Percentiles rank a stretch among this genome's conserved stretches.
These are phyloP conservation scores for Clonostachys rhizophaga DNA, from an alignment of 2,329 filamentous ascomycete genomes.

Conservation along the genomic window DNA sequence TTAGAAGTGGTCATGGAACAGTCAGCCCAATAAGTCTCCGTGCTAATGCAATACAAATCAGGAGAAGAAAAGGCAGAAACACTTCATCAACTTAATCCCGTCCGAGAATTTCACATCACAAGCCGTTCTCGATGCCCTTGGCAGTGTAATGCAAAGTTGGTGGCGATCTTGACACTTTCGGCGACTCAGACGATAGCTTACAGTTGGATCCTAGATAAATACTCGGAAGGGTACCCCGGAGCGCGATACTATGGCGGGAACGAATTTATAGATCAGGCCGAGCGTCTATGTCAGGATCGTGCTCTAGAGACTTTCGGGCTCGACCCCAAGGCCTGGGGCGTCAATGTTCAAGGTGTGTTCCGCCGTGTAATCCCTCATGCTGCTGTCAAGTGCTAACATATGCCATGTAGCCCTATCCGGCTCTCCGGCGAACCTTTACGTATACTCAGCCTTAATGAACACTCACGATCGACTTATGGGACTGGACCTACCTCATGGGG, in stretches of 20 bases:
- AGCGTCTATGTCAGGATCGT: slow-evolving; percentile 84
- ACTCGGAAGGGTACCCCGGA: slow-evolving; percentile 96
- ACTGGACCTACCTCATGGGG: slow-evolving; percentile 91
- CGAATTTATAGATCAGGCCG: slow-evolving; percentile 89
- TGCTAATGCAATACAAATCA: background rate
- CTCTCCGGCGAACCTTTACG: slow-evolving; percentile 75
- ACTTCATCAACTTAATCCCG: slow-evolving; percentile 96
- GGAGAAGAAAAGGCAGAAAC: slow-evolving; percentile 95
- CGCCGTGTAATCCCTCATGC: background rate
- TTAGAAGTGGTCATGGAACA: slow-evolving; percentile 27
- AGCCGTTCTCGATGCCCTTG: slow-evolving; percentile 84
- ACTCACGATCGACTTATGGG: slow-evolving; percentile 96
- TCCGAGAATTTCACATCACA: slow-evolving; percentile 96
- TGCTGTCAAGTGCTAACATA: background rate
- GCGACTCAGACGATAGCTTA: background rate
- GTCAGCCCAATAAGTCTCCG: background rate
- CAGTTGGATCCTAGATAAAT: slow-evolving; percentile 64
- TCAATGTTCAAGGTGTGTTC: slow-evolving; percentile 81
- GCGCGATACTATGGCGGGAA: slow-evolving; percentile 97
- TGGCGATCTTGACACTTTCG: background rate
- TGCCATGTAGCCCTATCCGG: slow-evolving; percentile 65
- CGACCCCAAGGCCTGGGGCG: slow-evolving; percentile 84
- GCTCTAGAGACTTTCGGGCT: slow-evolving; percentile 85
- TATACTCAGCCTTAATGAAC: slow-evolving; percentile 89
- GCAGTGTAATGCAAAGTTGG: slow-evolving; percentile 90